Evolutionary conservation across 805 yeast species (phyloP), one percentile per base, ranked within the genome.

Genomic region (Lipomyces anomalus): DNA sequence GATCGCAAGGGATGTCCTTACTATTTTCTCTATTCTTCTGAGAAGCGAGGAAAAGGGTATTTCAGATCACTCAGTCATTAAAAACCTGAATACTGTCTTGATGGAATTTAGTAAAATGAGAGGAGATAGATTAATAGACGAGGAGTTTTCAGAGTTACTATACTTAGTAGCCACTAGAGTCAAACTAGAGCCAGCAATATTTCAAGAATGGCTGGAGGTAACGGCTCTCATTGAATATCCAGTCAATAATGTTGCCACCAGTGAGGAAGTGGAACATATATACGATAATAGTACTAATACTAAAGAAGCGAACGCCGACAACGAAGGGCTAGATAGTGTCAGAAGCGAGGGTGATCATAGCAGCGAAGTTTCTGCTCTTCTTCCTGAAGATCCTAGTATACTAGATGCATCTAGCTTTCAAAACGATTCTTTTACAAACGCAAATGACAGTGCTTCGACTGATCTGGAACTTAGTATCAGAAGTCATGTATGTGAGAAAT

Each of bases 131-230:
- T 32, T 17, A 16, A 24, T 50, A 30, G 55, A 53, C 23, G 48
- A 50, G 18, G 38, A 38, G 35, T 52, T 54, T 32, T 48, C 46
- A n/a, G 46, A 50, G 29, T 32, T 55, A 47, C 41, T 55, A 21
- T 55, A 51, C 38, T 38, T 49, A 4, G 38, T 55, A 13, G 53
- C 53, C 9, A 33, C 58, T 13, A 37, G 55, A 20, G 22, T 55
- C 22, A 41, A 57, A 7, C 21, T 46, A 2, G 53, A 55, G 22
- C 58, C 58, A 17, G 44, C 50, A 16, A 42, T 50, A 17, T 11
- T 50, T 21, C 38, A 44, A 22, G 39, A 48, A 34, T 55, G 58
- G 58, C 38, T 54, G 24, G 4, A 17, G 11, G 22, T 28, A 6
- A 13, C 43, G 7, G 43, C 17, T n/a, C n/a, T n/a, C n/a, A n/a